Evolutionary conservation across 2,329 filamentous ascomycete species (phyloP).

Genomic region (Chrysosporium queenslandicum): DNA sequence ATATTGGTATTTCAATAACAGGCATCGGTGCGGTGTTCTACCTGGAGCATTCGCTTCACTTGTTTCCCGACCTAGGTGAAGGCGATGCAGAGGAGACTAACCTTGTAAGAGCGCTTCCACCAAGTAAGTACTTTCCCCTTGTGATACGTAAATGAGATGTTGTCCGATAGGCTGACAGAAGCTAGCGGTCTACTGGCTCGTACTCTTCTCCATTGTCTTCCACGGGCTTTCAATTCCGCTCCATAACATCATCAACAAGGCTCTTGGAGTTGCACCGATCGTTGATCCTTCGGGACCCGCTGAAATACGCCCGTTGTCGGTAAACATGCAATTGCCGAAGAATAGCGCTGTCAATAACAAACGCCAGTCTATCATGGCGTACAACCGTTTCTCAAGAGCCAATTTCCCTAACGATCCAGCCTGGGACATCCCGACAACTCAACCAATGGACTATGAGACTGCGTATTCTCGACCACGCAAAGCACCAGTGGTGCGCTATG

Average conservation of each 20-base stretch:
- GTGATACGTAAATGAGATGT: background rate
- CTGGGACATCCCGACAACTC: slow-evolving; percentile 4
- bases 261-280: slow-evolving; percentile 25
- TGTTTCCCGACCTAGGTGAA: slow-evolving; percentile 35
- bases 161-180: background rate
- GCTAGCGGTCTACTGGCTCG: slow-evolving; percentile 39
- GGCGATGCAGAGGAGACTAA: slow-evolving; percentile 35
- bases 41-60: slow-evolving; percentile 37
- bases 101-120: slow-evolving; percentile 33
- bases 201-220: slow-evolving; percentile 34
- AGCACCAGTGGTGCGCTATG: background rate
- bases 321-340: slow-evolving; percentile 23
- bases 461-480: slow-evolving; percentile 1
- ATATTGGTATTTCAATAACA: slow-evolving; percentile 15
- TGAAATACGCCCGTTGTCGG: slow-evolving; percentile 19
- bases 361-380: slow-evolving; percentile 11
- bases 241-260: slow-evolving; percentile 27
- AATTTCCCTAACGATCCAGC: background rate
- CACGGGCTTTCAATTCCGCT: slow-evolving; percentile 33
- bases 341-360: slow-evolving; percentile 18
- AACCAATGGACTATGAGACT: background rate
- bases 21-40: slow-evolving; percentile 40
- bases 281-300: slow-evolving; percentile 26
- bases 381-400: slow-evolving; percentile 10
- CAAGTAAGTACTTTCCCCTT: slow-evolving; percentile 21